Conservation (phyloP, 176 grass and related monocot species). For the Rhipidocladum racemiflorum region DNA sequence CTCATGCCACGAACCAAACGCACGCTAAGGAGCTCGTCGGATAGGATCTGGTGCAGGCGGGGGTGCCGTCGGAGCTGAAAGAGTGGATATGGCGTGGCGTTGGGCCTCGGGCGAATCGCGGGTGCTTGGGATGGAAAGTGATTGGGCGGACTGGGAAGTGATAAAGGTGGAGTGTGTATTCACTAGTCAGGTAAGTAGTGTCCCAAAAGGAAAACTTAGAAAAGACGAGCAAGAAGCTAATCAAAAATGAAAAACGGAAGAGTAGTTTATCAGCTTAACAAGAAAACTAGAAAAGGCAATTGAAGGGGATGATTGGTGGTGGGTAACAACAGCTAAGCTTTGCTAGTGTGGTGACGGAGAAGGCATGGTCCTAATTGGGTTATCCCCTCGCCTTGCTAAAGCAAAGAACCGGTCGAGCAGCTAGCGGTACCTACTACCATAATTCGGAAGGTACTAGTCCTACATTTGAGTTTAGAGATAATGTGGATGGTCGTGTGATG, state of each 20-base stretch:
- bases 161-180: no score
- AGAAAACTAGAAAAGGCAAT: no score
- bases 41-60: no score
- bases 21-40: no score
- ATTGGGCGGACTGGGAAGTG: no score
- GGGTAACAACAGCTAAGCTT: conserved; percentile 37
- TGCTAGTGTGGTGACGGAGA: conserved; percentile 36
- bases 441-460: neutral
- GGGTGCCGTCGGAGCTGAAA: no score
- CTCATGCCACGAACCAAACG: no score
- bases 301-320: neutral
- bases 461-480: neutral
- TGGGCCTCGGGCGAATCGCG: no score
- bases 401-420: neutral
- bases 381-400: neutral
- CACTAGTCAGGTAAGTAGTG: no score
- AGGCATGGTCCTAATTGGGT: conserved; percentile 11
- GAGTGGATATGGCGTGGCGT: no score
- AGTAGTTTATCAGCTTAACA: neutral
- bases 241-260: neutral
- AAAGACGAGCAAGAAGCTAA: no score
- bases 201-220: neutral
- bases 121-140: no score
- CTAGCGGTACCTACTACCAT: neutral
- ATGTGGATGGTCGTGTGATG: neutral